Conservation (phyloP, 768 basidiomycete species). For the Rhodotorula diobovata region DNA sequence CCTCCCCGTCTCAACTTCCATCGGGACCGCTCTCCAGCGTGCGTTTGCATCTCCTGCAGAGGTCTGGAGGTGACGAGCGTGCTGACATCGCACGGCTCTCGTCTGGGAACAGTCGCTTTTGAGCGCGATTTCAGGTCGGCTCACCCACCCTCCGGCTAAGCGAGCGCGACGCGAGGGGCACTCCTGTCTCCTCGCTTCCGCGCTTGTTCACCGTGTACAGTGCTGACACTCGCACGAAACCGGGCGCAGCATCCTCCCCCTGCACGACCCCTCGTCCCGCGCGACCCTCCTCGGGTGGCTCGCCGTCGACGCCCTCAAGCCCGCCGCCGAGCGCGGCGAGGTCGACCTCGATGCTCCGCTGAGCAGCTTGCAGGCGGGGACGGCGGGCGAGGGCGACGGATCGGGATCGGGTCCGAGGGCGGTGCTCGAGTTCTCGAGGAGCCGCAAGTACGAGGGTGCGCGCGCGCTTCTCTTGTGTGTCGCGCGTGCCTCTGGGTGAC, state of each 20-base stretch:
- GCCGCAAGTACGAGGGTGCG: conserved; percentile 24
- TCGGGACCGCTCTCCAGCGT: conserved; percentile 26
- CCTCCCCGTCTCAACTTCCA: conserved; percentile 8
- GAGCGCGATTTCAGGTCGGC: conserved; percentile 30
- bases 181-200: too few species aligned
- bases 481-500: neutral
- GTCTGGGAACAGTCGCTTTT: conserved; percentile 16
- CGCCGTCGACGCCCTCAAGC: conserved; percentile 21
- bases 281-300: conserved; percentile 30
- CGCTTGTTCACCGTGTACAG: too few species aligned
- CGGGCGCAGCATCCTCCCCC: conserved; percentile 32
- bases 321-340: neutral
- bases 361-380: neutral
- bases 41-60: too few species aligned
- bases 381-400: neutral
- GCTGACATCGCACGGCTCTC: neutral
- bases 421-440: conserved; percentile 17
- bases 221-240: too few species aligned
- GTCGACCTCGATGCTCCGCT: conserved; percentile 19
- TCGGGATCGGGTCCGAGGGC: neutral
- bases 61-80: too few species aligned
- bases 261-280: conserved; percentile 21
- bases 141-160: neutral
- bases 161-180: too few species aligned
- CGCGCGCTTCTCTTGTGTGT: neutral